Conservation (phyloP, 179 eudicot species). For the Corrigiola litoralis region DNA sequence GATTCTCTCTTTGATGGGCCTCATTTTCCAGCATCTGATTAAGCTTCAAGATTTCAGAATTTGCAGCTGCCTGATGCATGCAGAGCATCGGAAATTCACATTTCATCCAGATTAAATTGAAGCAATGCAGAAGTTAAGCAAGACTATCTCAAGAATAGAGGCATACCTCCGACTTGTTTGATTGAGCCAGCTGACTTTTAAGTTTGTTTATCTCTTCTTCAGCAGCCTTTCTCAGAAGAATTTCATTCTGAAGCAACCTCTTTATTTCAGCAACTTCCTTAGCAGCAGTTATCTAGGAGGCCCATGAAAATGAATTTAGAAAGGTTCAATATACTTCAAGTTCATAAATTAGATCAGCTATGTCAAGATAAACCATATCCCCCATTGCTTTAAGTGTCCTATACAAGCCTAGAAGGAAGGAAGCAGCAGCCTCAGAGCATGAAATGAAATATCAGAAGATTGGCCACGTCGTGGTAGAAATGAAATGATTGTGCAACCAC, state of each 20-base stretch:
- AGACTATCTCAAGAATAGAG: conserved; percentile 8
- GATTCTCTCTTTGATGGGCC: conserved; percentile 54
- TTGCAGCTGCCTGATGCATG: conserved; percentile 52
- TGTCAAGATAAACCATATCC: too few species aligned
- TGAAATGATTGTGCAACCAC: background rate
- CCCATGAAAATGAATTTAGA: background rate
- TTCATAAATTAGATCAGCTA: too few species aligned
- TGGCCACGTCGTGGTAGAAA: background rate
- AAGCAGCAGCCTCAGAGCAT: background rate
- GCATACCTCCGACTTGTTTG: conserved; percentile 65
- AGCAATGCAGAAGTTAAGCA: conserved; percentile 2
- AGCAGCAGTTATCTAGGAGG: conserved; percentile 27
- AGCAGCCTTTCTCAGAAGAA: conserved; percentile 46
- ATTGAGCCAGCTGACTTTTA: conserved; percentile 50
- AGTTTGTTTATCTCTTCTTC: conserved; percentile 70
- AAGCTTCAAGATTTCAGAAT: conserved; percentile 59
- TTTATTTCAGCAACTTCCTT: conserved; percentile 49
- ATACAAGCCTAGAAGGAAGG: background rate
- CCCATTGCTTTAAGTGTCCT: too few species aligned
- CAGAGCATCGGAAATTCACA: conserved; percentile 12
- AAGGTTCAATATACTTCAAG: background rate
- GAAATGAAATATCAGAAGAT: background rate
- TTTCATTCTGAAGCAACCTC: conserved; percentile 61
- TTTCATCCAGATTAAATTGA: conserved; percentile 7
- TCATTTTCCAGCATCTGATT: conserved; percentile 71